A percentile compares a stretch with the other conserved stretches of the same genome.
Evolutionary conservation across 352 stramenopile species (phyloP).

Genomic region (Phytophthora pisi): DNA sequence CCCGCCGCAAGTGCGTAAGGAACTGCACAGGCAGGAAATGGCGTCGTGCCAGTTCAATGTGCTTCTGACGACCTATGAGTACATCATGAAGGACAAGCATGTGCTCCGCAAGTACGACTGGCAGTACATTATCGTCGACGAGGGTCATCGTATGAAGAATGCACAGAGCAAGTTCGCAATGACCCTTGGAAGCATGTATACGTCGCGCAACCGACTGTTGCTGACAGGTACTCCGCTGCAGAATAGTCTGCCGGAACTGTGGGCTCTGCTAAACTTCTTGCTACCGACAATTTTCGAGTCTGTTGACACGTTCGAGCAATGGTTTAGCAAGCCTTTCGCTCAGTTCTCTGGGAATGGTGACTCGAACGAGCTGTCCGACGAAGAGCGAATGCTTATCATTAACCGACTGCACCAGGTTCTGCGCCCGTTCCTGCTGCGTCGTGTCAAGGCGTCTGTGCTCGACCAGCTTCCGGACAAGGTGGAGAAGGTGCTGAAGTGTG

Average conservation of each 20-base stretch:
- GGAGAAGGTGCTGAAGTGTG: conserved; percentile 86
- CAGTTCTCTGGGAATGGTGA: conserved; percentile 80
- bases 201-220: conserved; percentile 90
- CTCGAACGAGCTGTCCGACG: conserved; percentile 84
- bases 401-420: conserved; percentile 87
- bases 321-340: conserved; percentile 89
- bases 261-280: conserved; percentile 93
- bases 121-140: conserved; percentile 95
- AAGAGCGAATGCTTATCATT: conserved; percentile 91
- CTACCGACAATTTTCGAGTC: conserved; percentile 92
- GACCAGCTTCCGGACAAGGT: conserved; percentile 89
- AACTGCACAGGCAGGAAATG: conserved; percentile 84
- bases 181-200: conserved; percentile 86
- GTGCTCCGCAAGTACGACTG: conserved; percentile 90
- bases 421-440: conserved; percentile 82
- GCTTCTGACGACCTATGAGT: conserved; percentile 95
- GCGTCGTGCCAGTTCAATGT: conserved; percentile 92
- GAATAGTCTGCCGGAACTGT: conserved; percentile 96
- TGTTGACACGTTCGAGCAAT: conserved; percentile 91
- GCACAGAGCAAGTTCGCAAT: conserved; percentile 91
- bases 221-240: conserved; percentile 99
- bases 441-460: conserved; percentile 87
- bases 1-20: conserved; percentile 78
- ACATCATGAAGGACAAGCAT: conserved; percentile 93
- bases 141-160: conserved; percentile 95